Conservation (phyloP, 768 basidiomycete genomes). For the Boletales sp. region DNA sequence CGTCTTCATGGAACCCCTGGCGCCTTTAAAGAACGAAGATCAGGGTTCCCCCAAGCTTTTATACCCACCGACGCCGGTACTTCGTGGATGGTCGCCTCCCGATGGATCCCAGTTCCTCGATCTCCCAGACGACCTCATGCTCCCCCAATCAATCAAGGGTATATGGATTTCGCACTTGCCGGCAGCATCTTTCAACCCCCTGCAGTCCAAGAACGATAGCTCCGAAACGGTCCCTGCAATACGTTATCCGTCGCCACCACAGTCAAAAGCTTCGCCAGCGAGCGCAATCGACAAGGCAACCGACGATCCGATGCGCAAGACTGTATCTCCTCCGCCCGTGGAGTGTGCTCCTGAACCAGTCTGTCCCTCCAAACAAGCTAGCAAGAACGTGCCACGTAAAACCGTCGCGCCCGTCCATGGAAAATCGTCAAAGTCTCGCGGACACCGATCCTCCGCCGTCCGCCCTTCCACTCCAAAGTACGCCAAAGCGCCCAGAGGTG, state of each 20-base stretch:
- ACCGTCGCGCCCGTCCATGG: not conserved
- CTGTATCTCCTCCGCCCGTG: not conserved
- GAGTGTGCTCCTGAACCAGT: slow-evolving; percentile 4
- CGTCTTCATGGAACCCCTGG: not conserved
- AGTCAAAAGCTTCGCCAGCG: not conserved
- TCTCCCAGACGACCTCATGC: slow-evolving; percentile 16
- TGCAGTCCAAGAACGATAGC: not conserved
- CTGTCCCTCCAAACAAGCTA: not conserved
- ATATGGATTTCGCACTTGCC: slow-evolving; percentile 6
- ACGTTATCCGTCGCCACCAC: not conserved
- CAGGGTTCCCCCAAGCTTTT: not conserved
- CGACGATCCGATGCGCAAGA: not conserved
- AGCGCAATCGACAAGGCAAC: not conserved
- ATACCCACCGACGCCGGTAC: not conserved
- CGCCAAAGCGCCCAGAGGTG: slow-evolving; percentile 24
- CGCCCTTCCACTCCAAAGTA: not conserved
- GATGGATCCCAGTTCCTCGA: slow-evolving; percentile 24
- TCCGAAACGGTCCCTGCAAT: not conserved
- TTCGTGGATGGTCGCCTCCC: slow-evolving; percentile 27
- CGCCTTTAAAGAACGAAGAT: not conserved
- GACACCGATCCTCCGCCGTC: not conserved
- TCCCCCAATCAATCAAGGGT: slow-evolving; percentile 2
- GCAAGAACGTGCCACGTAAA: not conserved
- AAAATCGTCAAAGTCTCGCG: slow-evolving; percentile 8
- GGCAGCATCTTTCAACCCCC: not conserved